A percentile compares a stretch with the other conserved stretches of the same genome.
Evolutionary conservation across 2,329 filamentous ascomycete species (phyloP).

Genomic region (Fusarium pilosicola): DNA sequence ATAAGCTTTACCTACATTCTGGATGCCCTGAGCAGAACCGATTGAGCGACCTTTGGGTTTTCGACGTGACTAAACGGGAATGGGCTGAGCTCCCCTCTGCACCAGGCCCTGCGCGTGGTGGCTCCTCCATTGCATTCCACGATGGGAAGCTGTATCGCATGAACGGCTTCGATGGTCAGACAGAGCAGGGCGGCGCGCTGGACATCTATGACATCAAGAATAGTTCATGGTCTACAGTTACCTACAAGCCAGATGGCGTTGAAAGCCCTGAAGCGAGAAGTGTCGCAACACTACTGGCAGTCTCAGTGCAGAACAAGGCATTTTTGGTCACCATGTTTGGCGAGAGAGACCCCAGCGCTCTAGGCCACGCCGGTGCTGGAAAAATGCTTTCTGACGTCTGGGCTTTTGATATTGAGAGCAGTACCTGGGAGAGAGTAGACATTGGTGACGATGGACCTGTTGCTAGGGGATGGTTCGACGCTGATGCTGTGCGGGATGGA

Average conservation of each 20-base stretch:
- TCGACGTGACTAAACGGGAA: accelerated
- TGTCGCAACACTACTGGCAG: background rate
- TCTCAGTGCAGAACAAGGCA: accelerated
- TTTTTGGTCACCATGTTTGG: background rate
- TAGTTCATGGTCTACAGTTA: background rate
- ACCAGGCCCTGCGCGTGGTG: background rate
- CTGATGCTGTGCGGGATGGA: background rate
- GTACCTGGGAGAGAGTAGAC: background rate
- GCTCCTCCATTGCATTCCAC: background rate
- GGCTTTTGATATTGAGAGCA: background rate
- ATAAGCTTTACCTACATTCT: background rate
- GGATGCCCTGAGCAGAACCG: background rate
- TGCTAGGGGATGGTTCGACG: slow-evolving; percentile 4
- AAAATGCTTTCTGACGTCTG: background rate
- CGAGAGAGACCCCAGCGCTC: background rate
- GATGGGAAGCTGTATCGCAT: background rate
- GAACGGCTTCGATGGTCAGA: background rate
- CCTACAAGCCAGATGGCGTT: background rate
- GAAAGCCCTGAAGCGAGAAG: background rate
- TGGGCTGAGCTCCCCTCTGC: background rate
- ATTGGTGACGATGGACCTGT: background rate
- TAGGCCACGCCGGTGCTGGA: background rate
- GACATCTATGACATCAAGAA: background rate
- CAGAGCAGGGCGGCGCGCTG: background rate
- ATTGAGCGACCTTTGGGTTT: background rate